Base-by-base conservation (phyloP, 768 basidiomycete species). In the Tricholomella constricta region DNA sequence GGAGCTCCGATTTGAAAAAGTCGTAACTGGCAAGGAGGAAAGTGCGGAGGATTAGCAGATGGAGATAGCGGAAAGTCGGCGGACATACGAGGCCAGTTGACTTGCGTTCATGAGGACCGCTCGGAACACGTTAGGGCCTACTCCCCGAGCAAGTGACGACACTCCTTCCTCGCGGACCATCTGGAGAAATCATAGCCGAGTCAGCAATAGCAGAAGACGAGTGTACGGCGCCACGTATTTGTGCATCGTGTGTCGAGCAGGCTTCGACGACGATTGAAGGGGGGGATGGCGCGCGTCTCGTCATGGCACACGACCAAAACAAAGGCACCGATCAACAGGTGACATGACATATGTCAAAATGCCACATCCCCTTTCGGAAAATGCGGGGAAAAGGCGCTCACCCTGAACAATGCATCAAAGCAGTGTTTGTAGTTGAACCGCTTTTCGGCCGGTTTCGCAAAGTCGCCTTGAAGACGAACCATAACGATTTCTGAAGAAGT, bases 391-490 rank as follows among this genome's bases (percentile, higher is more conserved):
- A 43, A 23, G 5, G 19, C 25, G 17, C 88, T 71, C 66, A 92
- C 91, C 48, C 91, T 76, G 73, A 85, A 90, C 12, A 96, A 74
- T 0, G 92, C 94, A 72, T 95, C 92, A 48, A 95, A 83, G 59
- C 87, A 89, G 67, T 95, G 80, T 73, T 90, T 91, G 69, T 96
- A 96, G 62, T 91, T 91, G 74, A 94, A 88, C 38, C 90, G 79
- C 69, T 91, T 90, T 72, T 91, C 91, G 8, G 86, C 84, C 1
- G 90, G 82, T 67, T 94, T 95, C 6, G 91, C 92, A 61, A 90
- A 87, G 70, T 96, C 94, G 32, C 88, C 92, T 70, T 95, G 94
- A 55, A 96, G 78, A 48, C 94, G 87, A 37, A 94, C 87, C 87
- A 90, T 89, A 31, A 89, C 84, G 65, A 89, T 86, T 67, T 89